Evolutionary conservation across 345 rosid genomes (phyloP), one percentile per base, ranked within the genome.

Genomic region (Noccaea bulbosa): DNA sequence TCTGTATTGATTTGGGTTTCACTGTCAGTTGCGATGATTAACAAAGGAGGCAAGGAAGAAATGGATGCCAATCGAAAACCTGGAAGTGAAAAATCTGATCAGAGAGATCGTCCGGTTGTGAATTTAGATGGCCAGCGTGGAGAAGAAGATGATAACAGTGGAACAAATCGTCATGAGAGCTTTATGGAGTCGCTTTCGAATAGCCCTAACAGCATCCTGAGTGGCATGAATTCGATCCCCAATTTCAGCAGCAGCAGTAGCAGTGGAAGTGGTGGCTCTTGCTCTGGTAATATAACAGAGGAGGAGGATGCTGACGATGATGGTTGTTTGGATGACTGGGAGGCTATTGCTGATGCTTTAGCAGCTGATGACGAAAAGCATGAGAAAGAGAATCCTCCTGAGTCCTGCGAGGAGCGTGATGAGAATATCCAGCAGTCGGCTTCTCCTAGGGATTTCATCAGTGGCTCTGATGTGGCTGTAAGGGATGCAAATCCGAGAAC

Each of bases 281-380:
- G 89, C 78, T 93, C 97, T 3, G 97, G 96, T 56, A 79, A 80
- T 74, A 86, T 91, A 27, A 82, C 97, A 0, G 98, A 91, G 65
- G 98, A 88, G 30, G 93, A 90, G 9, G 87, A 81, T 45, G 92
- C 65, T 34, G 86, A 60, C 10, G 92, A 81, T 46, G 96, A 85
- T 51, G 86, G 80, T 24, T 87, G 96, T 77, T 81, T 91, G 83
- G 98, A 93, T 67, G 96, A 93, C 62, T 93, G 98, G 98, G 98
- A 93, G 72, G 91, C 97, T 48, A 57, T 91, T 71, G 97, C 98
- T 32, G 98, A 93, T 78, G 98, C 98, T 65, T 71, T 93, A 72
- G 97, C 92, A 1, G 94, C 94, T 2, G 72, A 83, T 47, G 84
- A 83, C 16, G 79, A 78, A 4, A 74, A 80, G 56, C 79, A 77